Evolutionary conservation across 306 rosid genomes (phyloP), one percentile per base, ranked within the genome.

Genomic region (Cucurbita maxima): DNA sequence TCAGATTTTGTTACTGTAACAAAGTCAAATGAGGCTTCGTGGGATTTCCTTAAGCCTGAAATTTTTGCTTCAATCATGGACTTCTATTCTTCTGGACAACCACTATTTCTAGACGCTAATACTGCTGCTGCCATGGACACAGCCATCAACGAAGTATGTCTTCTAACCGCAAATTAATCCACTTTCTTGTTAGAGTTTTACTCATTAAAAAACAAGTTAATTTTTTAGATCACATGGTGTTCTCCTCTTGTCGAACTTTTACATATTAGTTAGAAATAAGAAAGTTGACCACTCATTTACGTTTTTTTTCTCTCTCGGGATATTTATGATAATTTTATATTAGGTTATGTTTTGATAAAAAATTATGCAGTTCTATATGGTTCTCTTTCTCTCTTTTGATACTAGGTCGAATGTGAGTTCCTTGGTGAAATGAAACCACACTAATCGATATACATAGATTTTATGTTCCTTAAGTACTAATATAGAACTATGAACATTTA

Each of bases 11-110:
- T 94, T 22, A 94, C 98, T 0, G 96, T 94, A 36, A 94, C 96
- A 8, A 94, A 87, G 76, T 89, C 97, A 1, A 96, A 93, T 12
- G 96, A 90, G 56, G 73, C 81, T 75, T 69, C 96, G 4, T 90
- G 98, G 98, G 95, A 94, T 53, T 76, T 94, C 16, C 83, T 90
- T 43, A 94, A 89, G 85, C 98, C 98, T 44, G 95, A 94, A 78
- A 83, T 94, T 67, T 94, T 89, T 73, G 98, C 98, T 0, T 89
- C 92, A 13, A 87, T 94, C 75, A 90, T 94, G 98, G 98, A 94
- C 54, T 94, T 90, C 81, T 90, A 87, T 80, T 87, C 98, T 62
- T 94, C 98, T 37, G 95, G 89, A 53, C 86, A 94, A 78, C 87
- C 97, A 11, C 87, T 89, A 72, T 94, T 94, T 84, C 78, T 94